Base-by-base conservation (phyloP, 2,329 filamentous ascomycete genomes). In the Lithohypha guttulata region DNA sequence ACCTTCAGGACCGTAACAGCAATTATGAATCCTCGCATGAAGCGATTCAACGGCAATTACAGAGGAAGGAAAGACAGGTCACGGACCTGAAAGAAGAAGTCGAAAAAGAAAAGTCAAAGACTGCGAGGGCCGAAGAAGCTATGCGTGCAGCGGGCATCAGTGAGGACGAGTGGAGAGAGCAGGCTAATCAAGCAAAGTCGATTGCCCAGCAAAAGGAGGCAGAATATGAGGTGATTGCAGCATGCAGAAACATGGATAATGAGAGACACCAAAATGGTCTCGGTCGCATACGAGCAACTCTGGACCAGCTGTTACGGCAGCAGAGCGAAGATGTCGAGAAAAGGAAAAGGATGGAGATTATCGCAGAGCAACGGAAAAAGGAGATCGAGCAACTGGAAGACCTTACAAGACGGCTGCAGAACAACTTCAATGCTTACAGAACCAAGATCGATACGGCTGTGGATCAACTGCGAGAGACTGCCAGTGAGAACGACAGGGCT, bases 11-110 rank as follows among this genome's bases (percentile, higher is more conserved):
- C 36, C 61, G 63, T 4, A 56, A 66, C 27, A 61, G 59, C 26
- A 66, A 64, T 36, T 59, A 61, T 17, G 62, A 64, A 43, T 63
- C 61, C 51, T 62, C 61, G 36, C 60, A 68, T 46, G 66, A 69
- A 42, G 60, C 63, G 20, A 65, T 64, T 43, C 54, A 64, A 10
- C 59, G 58, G 20, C 63, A 65, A n/a, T 58, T 69, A 26, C 53
- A 59, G 11, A 59, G 64, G 31, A 67, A 65, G 45, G 66, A 69
- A 43, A 56, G 63, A 27, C 67, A 66, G 45, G 61, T 69, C 6
- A 62, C 68, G 39, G 65, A 68, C 27, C 43, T 69, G 46, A 47
- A 55, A 44, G 50, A 55, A 48, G 46, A 54, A 45, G 42, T 66
- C 4, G 54, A 61, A n/a, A 53, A 47, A 18, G 65, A 69, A 46